Base-by-base conservation (phyloP, 2,329 filamentous ascomycete species). In the Ceratocystis papillata region DNA sequence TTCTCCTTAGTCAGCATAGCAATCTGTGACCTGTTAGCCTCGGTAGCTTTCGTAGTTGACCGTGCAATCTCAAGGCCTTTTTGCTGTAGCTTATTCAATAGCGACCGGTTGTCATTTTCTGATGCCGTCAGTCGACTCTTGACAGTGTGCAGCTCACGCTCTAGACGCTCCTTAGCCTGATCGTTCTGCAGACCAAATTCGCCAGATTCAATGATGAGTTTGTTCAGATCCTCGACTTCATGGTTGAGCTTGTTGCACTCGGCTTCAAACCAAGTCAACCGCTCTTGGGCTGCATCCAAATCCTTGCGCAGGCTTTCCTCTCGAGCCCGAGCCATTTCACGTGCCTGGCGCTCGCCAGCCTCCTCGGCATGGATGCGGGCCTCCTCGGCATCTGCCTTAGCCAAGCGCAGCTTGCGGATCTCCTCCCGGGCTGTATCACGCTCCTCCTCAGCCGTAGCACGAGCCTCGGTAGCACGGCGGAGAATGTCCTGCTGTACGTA, bases 51-150 rank as follows among this genome's bases (percentile, higher is more conserved):
- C 4, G 92, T 96, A 68, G 85, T 90, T 0, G 93, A 94, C 59
- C 94, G 85, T 50, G 93, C 93, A 74, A 99, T 95, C 73, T 99
- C 93, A 5, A 99, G 82, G 37, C 95, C 94, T 79, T 97, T 97
- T 72, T 97, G 93, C 72, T 97, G 93, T 20, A 99, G 81, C 76
- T 97, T 97, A 78, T 96, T 97, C 70, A 97, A 81, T n/a, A 99
- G 79, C 4, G 91, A 87, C 63, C 90, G 87, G 72, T 97, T 97
- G 76, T 97, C 93, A 71, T 97, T 96, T 74, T 99, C 93, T 0
- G 93, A 97, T 28, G 93, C 94, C 6, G 87, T 83, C 50, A 99
- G 79, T 25, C 93, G 87, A 68, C 92, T 92, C 74, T 94, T 96
- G 70, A 96, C 84, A 0, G 93, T 96, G 25, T 90, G 87, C 5